A percentile compares a stretch with the other conserved stretches of the same genome.
Conservation (phyloP, 768 basidiomycete genomes). For the Mycena polygramma region DNA sequence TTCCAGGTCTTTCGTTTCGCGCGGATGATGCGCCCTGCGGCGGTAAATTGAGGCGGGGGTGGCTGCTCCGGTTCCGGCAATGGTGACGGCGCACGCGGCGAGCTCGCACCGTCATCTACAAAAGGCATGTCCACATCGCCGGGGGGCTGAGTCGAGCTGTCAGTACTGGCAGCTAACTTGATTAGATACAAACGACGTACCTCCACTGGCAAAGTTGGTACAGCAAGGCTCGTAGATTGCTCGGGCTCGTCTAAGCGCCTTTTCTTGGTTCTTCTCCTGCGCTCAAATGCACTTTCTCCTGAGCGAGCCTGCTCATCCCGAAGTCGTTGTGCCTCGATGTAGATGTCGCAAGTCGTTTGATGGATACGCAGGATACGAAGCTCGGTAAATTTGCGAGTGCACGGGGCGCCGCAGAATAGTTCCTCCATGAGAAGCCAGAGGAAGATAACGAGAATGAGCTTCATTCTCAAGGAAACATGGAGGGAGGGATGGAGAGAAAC, state of each 20-base stretch:
- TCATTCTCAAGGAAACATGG: too few species aligned
- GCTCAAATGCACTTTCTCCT: not conserved
- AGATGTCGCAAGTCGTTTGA: not conserved
- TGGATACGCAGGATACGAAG: not conserved
- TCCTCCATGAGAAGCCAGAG: too few species aligned
- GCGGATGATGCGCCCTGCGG: slow-evolving; percentile 21
- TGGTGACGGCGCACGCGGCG: not conserved
- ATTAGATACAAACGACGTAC: not conserved
- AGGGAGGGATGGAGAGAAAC: too few species aligned
- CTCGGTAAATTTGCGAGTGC: too few species aligned
- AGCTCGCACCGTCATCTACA: not conserved
- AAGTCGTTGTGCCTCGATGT: not conserved
- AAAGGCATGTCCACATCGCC: not conserved
- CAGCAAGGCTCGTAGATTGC: not conserved
- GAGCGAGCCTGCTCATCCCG: not conserved
- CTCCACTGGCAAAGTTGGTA: not conserved
- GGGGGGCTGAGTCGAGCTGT: not conserved
- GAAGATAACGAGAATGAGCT: too few species aligned
- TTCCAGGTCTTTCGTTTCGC: slow-evolving; percentile 38
- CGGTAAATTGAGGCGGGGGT: not conserved
- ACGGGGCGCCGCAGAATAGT: too few species aligned
- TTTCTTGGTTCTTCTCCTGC: not conserved
- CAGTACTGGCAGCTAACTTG: not conserved
- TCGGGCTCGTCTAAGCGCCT: not conserved
- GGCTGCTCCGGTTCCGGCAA: not conserved